These are phyloP conservation scores for Ceratobasidium sp. DNA, from an alignment of 1,284 basidiomycete genomes.

Conservation along the genomic window DNA sequence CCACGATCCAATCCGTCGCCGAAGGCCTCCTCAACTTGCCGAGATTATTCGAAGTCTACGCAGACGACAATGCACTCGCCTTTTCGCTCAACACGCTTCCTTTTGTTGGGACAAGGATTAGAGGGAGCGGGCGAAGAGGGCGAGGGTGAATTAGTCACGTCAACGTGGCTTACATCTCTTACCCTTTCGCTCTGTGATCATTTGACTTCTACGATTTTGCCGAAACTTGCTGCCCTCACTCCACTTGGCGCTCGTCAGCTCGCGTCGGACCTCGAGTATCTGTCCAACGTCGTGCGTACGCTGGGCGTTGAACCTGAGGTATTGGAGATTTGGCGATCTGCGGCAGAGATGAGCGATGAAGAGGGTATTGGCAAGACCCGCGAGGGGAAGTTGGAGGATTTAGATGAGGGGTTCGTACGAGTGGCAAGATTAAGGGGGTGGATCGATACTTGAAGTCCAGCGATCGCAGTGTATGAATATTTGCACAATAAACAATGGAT, in stretches of 20 bases:
- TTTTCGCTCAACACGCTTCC: slow-evolving; percentile 88
- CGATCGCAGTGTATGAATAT: slow-evolving; percentile 3
- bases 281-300: slow-evolving; percentile 89
- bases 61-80: slow-evolving; percentile 86
- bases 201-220: slow-evolving; percentile 69
- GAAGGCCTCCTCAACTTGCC: slow-evolving; percentile 94
- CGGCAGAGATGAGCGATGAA: slow-evolving; percentile 64
- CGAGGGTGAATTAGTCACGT: slow-evolving; percentile 66
- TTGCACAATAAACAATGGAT: slow-evolving; percentile 9
- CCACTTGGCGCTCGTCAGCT: slow-evolving; percentile 80
- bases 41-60: slow-evolving; percentile 91
- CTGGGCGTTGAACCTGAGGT: slow-evolving; percentile 84
- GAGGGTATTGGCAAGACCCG: slow-evolving; percentile 44
- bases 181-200: slow-evolving; percentile 78
- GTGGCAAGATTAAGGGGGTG: slow-evolving; percentile 42
- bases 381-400: slow-evolving; percentile 46
- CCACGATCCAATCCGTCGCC: slow-evolving; percentile 85
- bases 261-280: slow-evolving; percentile 85
- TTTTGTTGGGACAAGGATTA: slow-evolving; percentile 63
- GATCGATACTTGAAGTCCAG: no score
- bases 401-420: slow-evolving; percentile 47
- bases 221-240: slow-evolving; percentile 63
- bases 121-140: background rate
- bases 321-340: slow-evolving; percentile 76
- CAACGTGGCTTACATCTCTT: slow-evolving; percentile 90